Base-by-base conservation (phyloP, 331 rosid species). In the Pyracantha coccinea region DNA sequence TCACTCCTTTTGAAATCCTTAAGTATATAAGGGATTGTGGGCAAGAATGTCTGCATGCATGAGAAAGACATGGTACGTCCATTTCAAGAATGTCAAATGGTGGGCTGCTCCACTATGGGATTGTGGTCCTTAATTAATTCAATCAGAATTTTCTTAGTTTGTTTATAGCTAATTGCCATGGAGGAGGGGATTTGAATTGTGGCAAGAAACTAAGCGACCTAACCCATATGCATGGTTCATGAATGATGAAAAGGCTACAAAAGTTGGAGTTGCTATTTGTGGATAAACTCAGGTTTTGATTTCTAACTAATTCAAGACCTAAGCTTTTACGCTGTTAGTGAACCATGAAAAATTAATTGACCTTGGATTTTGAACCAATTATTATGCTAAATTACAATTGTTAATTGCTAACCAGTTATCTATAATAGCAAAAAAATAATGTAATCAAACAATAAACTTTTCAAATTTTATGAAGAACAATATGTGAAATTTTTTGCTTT, bases 31-130 rank as follows among this genome's bases (percentile, higher is more conserved):
- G 41, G 12, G 41, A 8, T 8, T 35, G 41, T 35, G 41, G 41
- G 12, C 11, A 35, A 35, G 44, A 35, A 35, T 35, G 44, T 35
- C 44, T 71, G 67, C 72, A 50, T n/a, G 38, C 66, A 28, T 8
- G 61, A 44, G 15, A 64, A 78, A 69, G 60, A 78, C 53, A 72
- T 12, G 11, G 17, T 38, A 13, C 61, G 69, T 72, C 77, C 78
- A 78, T 78, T 25, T 72, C 78, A 71, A 35, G 76, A 31, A 28
- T 69, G 65, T 78, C 52, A 78, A 63, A 58, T 25, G 32, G 8
- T 32, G 32, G 60, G 38, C 66, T 72, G 8, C 72, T 71, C 60
- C 66, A 50, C 66, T 78, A 28, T 78, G 24, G 44, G 7, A 38
- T 71, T 54, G 62, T 28, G 66, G 50, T 66, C 70, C 50, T 24